Evolutionary conservation across 345 rosid genomes (phyloP), one percentile per base, ranked within the genome.

Genomic region (Brassica napus): DNA sequence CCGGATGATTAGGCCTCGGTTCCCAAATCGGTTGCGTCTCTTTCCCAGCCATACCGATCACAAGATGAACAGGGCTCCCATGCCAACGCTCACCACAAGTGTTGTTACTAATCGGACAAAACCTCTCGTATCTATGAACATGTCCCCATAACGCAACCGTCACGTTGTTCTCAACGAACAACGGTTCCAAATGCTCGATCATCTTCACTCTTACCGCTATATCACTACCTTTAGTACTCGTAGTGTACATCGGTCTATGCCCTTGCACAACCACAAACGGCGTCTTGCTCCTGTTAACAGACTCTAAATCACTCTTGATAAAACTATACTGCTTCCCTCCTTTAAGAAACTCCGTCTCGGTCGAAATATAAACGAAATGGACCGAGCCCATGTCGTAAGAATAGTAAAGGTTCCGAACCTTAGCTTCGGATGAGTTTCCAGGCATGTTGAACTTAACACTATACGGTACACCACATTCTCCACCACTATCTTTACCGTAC

Each of bases 31-130:
- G 85, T 77, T 94, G 98, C 79, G 95, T 88, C 61, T 94, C 98
- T 79, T 92, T 92, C 66, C 98, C 98, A 12, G 86, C 97, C 98
- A 94, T 92, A 69, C 98, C 97, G 60, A 94, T 94, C 81, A 94
- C 97, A 24, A 92, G 77, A 83, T 94, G 98, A 74, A 94, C 87
- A 0, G 97, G 97, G 68, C 72, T 79, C 44, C 89, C 90, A 44
- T 86, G 87, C 91, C 89, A 87, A 37, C 71, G 64, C 75, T 84
- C 83, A 64, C 83, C 84, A 74, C 98, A 94, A 34, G 86, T 87
- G 73, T 86, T 89, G 86, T 94, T 94, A 74, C 87, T 88, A 49
- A 94, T 65, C 0, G 97, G 97, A 81, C 97, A 91, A 84, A 92
- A 94, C 85, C 98, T 90, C 77, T 94, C 97, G 37, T 92, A 94